Evolutionary conservation across 2,329 filamentous ascomycete species (phyloP), one percentile per base, ranked within the genome.

Genomic region (Dactylellina drechsleri): DNA sequence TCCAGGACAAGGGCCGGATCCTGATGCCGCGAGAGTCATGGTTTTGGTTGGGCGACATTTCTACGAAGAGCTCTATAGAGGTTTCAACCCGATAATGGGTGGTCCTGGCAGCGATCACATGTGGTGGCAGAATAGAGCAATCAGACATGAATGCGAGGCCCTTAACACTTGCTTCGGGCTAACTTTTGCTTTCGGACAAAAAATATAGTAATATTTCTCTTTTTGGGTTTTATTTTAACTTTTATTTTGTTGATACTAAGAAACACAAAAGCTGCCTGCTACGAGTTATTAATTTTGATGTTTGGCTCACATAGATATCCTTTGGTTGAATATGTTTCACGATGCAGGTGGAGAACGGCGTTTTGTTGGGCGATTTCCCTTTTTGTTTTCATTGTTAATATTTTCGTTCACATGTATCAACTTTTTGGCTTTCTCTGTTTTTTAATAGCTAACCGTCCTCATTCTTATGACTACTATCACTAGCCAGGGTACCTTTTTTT

Each of bases 11-110:
- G 66, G 68, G 28, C 66, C 66, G 4, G 61, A 77, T 56, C 61
- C 62, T n/a, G 76, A 77, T 60, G 76, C 76, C 16, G 66, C 67
- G 16, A 76, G 72, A 49, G 64, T 77, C 23, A 77, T 77, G 76
- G 76, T 77, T 20, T 57, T 71, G 2, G 65, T 74, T 54, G 76
- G 76, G 18, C 61, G 76, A 45, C 76, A 76, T 50, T 77, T 75
- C 26, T 77, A 77, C 41, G 60, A 60, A 41, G 76, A 77, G 28
- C 65, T 77, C 23, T 77, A 71, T 52, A 45, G 36, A n/a, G 71
- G 66, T 4, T 77, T 71, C 43, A 75, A 75, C 41, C 71, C 59
- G 23, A 62, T 70, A 18, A 54, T 66, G 16, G 68, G 16, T 23
- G 64, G 64, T 10, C 28, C 41, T 6, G 43, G 75, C n/a, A 41